Base-by-base conservation (phyloP, 768 basidiomycete species). In the Pisolithus sp. region DNA sequence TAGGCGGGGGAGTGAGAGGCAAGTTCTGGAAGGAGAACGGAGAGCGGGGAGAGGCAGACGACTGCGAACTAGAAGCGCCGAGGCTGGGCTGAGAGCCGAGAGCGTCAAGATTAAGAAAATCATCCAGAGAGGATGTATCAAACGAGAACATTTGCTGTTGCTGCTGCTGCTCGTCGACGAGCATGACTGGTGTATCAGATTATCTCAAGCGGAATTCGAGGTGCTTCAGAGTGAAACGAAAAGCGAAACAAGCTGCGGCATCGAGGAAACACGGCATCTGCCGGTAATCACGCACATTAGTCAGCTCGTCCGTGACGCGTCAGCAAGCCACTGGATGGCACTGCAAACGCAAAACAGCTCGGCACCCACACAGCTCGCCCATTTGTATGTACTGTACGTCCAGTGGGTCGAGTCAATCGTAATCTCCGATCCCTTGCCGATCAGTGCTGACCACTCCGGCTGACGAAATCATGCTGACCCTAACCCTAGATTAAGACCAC, bases 71-170 rank as follows among this genome's bases (percentile, higher is more conserved):
- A 18, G 73, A 61, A 38, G 66, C 58, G 20, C 50, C 51, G 49
- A 51, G 50, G 46, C 46, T 40, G 42, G 48, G 41, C 37, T 51
- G 52, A 3, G 54, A 51, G 13, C 43, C 52, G 50, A 80, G 76
- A 51, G 81, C 73, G 54, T 87, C 85, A 46, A 83, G 73, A 64
- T 86, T 79, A 69, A 87, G 79, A 57, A 84, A 77, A 60, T 86
- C 83, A 63, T 74, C 77, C 59, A 85, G 73, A 37, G 72, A 62
- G 2, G 60, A 46, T 2, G 61, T 48, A 28, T 62, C 57, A 48
- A 64, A 64, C 13, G 59, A 62, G 37, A 62, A 55, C 10, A 52
- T 47, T 10, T 46, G 45, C 12, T 34, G 47, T 12, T 46, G 41
- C 23, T 47, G 52, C 40, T 67, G 59, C 9, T 65, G 61, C 43